Evolutionary conservation across 2,329 filamentous ascomycete species (phyloP).

Genomic region (Paecilomyces niveus): DNA sequence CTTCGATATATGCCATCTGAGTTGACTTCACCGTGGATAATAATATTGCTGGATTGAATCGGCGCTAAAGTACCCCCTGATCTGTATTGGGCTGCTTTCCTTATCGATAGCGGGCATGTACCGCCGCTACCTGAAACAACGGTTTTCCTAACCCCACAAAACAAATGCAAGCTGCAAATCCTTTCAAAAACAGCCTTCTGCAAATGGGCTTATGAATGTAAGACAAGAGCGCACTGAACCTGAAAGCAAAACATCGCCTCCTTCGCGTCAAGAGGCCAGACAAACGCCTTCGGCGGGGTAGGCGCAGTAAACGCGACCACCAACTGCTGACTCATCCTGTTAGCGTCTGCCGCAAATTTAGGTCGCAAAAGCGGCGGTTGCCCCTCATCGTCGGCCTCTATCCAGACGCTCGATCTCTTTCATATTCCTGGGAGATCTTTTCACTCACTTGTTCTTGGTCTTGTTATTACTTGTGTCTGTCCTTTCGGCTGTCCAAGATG

Average conservation of each 20-base stretch:
- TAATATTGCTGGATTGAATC: not conserved
- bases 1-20: slow-evolving; percentile 2
- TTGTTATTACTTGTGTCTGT: slow-evolving; percentile 15
- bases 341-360: slow-evolving; percentile 18
- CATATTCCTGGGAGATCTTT: not conserved
- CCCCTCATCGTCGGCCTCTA: slow-evolving; percentile 4
- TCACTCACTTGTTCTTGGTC: slow-evolving; percentile 1
- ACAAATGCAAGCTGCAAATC: not conserved
- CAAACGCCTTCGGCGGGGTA: slow-evolving; percentile 1
- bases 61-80: not conserved
- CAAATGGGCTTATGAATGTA: not conserved
- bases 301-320: slow-evolving; percentile 5
- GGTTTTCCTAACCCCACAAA: not conserved
- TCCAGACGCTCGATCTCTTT: slow-evolving; percentile 1
- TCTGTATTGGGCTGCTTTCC: slow-evolving; percentile 2
- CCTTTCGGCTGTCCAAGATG: slow-evolving; percentile 50
- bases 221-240: not conserved
- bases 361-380: slow-evolving; percentile 19
- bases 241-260: not conserved
- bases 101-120: slow-evolving; percentile 17
- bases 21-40: not conserved
- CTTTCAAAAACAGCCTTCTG: not conserved
- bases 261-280: not conserved
- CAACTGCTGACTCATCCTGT: slow-evolving; percentile 18
- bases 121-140: not conserved